Evolutionary conservation across 2,329 filamentous ascomycete genomes (phyloP), one percentile per base, ranked within the genome.

Genomic region (Amauroascus verrucosus): DNA sequence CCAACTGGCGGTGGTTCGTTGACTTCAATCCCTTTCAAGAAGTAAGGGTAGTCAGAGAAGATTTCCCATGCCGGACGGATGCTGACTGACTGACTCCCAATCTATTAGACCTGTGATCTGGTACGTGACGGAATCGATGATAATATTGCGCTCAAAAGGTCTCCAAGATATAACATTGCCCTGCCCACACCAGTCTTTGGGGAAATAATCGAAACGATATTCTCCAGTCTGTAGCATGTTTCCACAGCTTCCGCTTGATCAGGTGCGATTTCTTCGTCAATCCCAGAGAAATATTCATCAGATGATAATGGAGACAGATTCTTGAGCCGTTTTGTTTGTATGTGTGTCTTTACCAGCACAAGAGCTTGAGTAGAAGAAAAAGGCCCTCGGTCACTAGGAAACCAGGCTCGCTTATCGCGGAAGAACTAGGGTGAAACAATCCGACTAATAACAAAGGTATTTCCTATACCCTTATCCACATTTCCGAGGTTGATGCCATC

Each of bases 221-320:
- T 16, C 30, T 49, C n/a, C 8, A 37, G 18, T 16, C 16, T 24
- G 18, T 49, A 24, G 20, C 47, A 37, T 40, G 32, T 38, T 37
- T 49, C 18, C 20, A 49, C n/a, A 6, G n/a, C n/a, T 8, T 9
- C 11, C 3, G 37, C 47, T 9, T 20, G 20, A 11, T 49, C 30
- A 16, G 11, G 11, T 24, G 47, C 32, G 22, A 49, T 2, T 22
- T 37, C 47, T 40, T 37, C 18, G 9, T 49, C 47, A 32, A 16
- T 49, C 38, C 38, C 47, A 5, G 47, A 49, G n/a, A 24, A 49
- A 38, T 49, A 49, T 37, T 49, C 47, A 49, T 49, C 47, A 37
- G 47, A 38, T 40, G 28, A 32, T 35, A 49, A 24, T 20, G 47
- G 47, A 16, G 47, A 49, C 3, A 49, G 24, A 28, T 49, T 37